phyloP scores from a whole-genome alignment of 1,284 basidiomycete species.

The Apiotrichum mycotoxinovorans region DNA sequence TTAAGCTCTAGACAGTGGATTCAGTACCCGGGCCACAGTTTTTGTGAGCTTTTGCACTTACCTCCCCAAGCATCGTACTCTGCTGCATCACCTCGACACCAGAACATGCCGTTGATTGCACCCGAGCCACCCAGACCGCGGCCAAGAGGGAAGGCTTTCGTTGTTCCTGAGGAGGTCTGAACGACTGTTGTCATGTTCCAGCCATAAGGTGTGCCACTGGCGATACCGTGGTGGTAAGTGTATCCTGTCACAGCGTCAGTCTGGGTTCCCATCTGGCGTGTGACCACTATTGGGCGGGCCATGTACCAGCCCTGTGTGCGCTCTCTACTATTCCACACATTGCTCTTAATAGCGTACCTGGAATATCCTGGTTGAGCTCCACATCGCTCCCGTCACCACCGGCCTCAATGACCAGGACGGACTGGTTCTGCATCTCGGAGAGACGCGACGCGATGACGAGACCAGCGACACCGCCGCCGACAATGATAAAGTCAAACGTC shows the following conservation, averaged over 20 bases:
- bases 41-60: slow-evolving; percentile 17
- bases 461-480: slow-evolving; percentile 65
- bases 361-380: slow-evolving; percentile 48
- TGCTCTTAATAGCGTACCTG: slow-evolving; percentile 37
- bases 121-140: slow-evolving; percentile 67
- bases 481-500: slow-evolving; percentile 47
- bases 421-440: slow-evolving; percentile 61
- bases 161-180: slow-evolving; percentile 24
- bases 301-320: too few species aligned
- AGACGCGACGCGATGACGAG: slow-evolving; percentile 67
- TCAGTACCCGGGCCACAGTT: neutral
- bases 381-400: slow-evolving; percentile 61
- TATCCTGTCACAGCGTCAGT: slow-evolving; percentile 30
- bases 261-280: too few species aligned
- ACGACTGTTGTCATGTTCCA: slow-evolving; percentile 60
- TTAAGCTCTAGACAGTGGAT: slow-evolving; percentile 33
- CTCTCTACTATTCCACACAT: too few species aligned
- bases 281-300: too few species aligned
- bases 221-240: slow-evolving; percentile 42
- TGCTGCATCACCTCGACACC: slow-evolving; percentile 44
- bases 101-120: slow-evolving; percentile 70
- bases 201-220: slow-evolving; percentile 56
- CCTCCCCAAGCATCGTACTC: slow-evolving; percentile 53
- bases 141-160: slow-evolving; percentile 58
- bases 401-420: slow-evolving; percentile 69